phyloP scores from a whole-genome alignment of 352 stramenopile genomes.

The Hyaloperonospora brassicae region DNA sequence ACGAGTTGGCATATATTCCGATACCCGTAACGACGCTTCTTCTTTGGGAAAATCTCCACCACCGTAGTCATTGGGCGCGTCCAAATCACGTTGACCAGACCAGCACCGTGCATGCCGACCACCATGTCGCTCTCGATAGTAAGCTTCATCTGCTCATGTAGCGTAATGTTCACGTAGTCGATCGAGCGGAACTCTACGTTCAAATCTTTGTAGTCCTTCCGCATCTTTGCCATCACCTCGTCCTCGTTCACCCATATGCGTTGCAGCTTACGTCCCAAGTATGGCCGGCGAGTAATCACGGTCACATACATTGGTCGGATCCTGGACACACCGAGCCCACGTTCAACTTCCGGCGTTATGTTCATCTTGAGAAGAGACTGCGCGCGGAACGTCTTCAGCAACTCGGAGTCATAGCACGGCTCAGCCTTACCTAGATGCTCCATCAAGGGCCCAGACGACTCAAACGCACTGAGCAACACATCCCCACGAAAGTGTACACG shows the following conservation, averaged over 20 bases:
- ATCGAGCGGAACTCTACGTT: conserved; percentile 44
- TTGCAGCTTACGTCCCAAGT: conserved; percentile 39
- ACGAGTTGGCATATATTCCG: conserved; percentile 71
- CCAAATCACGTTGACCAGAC: conserved; percentile 73
- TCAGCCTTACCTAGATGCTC: conserved; percentile 57
- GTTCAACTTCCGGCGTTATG: conserved; percentile 24
- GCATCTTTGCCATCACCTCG: conserved; percentile 40
- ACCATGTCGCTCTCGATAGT: conserved; percentile 66
- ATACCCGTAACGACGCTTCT: conserved; percentile 52
- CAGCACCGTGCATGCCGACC: conserved; percentile 76
- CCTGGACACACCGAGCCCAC: conserved; percentile 9
- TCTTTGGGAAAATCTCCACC: conserved; percentile 67
- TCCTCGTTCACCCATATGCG: conserved; percentile 65
- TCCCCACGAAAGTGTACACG: conserved; percentile 35
- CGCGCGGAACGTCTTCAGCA: conserved; percentile 44
- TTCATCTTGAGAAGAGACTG: conserved; percentile 24
- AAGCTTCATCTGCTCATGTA: conserved; percentile 54
- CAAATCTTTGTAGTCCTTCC: conserved; percentile 25
- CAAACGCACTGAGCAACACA: conserved; percentile 44
- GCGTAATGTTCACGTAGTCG: conserved; percentile 53
- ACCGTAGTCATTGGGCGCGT: conserved; percentile 40
- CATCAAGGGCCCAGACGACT: conserved; percentile 54
- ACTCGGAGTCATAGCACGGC: conserved; percentile 40
- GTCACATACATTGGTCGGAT: conserved; percentile 35
- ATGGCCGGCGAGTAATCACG: conserved; percentile 47